Conservation (phyloP, 495 filamentous ascomycete genomes). For the Tetracladium setigerum region DNA sequence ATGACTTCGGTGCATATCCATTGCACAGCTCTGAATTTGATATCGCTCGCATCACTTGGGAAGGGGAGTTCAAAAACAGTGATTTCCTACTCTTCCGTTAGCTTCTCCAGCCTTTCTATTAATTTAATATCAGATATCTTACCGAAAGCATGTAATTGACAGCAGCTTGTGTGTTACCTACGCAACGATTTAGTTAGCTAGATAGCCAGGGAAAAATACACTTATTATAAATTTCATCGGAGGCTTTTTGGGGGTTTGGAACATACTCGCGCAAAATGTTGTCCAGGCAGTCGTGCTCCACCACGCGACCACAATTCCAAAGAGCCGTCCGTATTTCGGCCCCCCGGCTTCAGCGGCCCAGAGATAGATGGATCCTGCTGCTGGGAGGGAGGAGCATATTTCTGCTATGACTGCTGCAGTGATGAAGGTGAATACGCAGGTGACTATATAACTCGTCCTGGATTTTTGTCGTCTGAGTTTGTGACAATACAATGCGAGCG, state of each 20-base stretch:
- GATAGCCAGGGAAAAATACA: too few species aligned
- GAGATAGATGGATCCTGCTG: slow-evolving; percentile 49
- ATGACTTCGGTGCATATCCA: slow-evolving; percentile 45
- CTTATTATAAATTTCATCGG: too few species aligned
- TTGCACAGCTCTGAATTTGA: slow-evolving; percentile 49
- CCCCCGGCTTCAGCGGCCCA: slow-evolving; percentile 51
- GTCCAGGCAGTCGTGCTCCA: slow-evolving; percentile 56
- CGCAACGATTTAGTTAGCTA: neutral
- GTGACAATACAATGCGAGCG: neutral
- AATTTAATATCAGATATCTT: slow-evolving; percentile 7
- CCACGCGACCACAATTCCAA: slow-evolving; percentile 51
- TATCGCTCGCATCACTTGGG: slow-evolving; percentile 34
- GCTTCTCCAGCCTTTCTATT: too few species aligned
- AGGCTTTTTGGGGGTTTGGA: too few species aligned
- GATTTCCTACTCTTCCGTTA: slow-evolving; percentile 31
- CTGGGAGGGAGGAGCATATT: slow-evolving; percentile 47
- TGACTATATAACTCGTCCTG: slow-evolving; percentile 49
- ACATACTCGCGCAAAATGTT: slow-evolving; percentile 42
- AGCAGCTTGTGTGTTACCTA: slow-evolving; percentile 42
- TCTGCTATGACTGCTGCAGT: slow-evolving; percentile 50
- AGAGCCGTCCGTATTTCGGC: slow-evolving; percentile 40
- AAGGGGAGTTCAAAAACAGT: slow-evolving; percentile 45
- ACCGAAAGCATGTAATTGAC: slow-evolving; percentile 49
- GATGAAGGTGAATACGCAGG: slow-evolving; percentile 48
- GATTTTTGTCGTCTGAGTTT: neutral